Base-by-base conservation (phyloP, 73 alveolate genomes). In the Uronychia binucleata region DNA sequence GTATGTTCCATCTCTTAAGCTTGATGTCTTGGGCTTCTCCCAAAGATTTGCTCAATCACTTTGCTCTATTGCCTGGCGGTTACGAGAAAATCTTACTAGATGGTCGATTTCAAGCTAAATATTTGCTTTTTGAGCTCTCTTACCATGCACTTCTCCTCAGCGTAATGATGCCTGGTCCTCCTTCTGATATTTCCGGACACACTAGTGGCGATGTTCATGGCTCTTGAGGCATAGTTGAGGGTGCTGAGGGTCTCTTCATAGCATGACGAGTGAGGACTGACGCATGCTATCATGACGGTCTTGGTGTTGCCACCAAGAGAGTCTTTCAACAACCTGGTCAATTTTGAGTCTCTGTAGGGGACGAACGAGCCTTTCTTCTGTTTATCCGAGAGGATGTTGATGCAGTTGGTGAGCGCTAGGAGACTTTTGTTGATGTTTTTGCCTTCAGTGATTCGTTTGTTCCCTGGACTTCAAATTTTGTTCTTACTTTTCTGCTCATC, bases 261-360 rank as follows among this genome's bases (percentile, higher is more conserved):
- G 33, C 87, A 82, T 30, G 79, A 74, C 28, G 78, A 78, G n/a
- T 91, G 81, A 0, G 98, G 98, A 82, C 94, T 80, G 26, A 96
- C 89, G 85, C 95, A 92, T 26, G 99, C 98, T 33, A 96, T 96
- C 96, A 96, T 94, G 0, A 93, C 79, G 28, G 98, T 96, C 83
- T 90, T 96, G 26, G 97, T 87, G 74, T 94, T 94, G 26, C 96
- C 95, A 60, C 94, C 94, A 30, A 96, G 83, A 19, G 97, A 91
- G 75, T 96, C 99, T 84, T 95, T 96, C 57, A 96, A 77, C 8
- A 96, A 86, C 77, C 96, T 86, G 8, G 99, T 96, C 26, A 96
- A 90, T 80, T 96, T 96, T 27, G 97, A 89, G 26, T 94, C 96
- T 93, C 99, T 88, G 86, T 87, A 95, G 46, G 98, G 98, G 13